These are phyloP conservation scores for Meredithiella fracta DNA, from an alignment of 2,329 filamentous ascomycete genomes.

Conservation along the genomic window DNA sequence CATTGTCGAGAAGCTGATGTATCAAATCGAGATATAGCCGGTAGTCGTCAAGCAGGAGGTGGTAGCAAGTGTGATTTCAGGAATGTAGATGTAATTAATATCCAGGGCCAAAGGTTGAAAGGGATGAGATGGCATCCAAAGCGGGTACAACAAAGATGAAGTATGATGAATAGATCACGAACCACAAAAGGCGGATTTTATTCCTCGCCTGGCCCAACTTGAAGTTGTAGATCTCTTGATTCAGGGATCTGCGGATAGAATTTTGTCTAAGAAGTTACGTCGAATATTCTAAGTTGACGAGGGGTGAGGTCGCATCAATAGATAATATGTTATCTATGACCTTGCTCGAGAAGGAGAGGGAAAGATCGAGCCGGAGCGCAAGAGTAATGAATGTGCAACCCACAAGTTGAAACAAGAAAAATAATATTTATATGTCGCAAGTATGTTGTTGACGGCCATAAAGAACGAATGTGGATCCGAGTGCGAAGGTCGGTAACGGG, in stretches of 20 bases:
- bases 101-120: background rate
- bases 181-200: too few relatives aligned
- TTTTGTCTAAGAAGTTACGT: background rate
- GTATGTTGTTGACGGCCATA: background rate
- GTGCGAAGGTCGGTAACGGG: background rate
- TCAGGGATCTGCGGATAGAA: too few relatives aligned
- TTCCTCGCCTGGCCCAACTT: background rate
- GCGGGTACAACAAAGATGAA: too few relatives aligned
- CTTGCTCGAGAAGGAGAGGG: background rate
- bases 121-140: background rate
- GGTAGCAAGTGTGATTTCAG: background rate
- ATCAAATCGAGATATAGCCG: background rate
- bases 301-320: background rate
- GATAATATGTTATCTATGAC: background rate
- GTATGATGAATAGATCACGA: too few relatives aligned
- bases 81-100: background rate
- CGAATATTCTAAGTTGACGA: background rate
- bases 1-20: conserved; percentile 35
- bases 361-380: background rate
- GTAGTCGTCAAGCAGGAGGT: too few relatives aligned
- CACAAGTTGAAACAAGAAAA: background rate
- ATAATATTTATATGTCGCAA: background rate
- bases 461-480: background rate
- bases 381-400: background rate
- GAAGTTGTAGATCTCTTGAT: background rate